These are phyloP conservation scores for Coniochaeta prunicola DNA, from an alignment of 2,329 filamentous ascomycete species.

Conservation along the genomic window DNA sequence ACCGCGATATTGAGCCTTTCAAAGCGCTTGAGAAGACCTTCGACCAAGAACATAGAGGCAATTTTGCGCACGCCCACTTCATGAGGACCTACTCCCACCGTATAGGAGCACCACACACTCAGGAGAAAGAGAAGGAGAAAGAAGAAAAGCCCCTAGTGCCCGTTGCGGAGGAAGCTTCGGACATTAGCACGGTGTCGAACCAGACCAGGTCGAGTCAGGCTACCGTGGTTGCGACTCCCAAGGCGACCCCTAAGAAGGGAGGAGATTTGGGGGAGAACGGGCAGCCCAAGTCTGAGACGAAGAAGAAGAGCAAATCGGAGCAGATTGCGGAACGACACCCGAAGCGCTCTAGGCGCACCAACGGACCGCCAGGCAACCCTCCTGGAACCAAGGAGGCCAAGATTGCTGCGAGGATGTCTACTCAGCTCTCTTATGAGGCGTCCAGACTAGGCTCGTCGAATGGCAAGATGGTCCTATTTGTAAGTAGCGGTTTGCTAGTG, in stretches of 20 bases:
- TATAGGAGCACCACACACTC: constrained; percentile 28
- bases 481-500: constrained; percentile 11
- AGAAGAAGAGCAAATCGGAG: constrained; percentile 28
- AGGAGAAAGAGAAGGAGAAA: constrained; percentile 13
- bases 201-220: constrained; percentile 3
- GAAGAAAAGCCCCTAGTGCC: constrained; percentile 19
- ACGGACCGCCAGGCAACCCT: constrained; percentile 27
- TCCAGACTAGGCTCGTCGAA: constrained; percentile 20
- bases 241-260: constrained; percentile 11
- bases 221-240: constrained; percentile 11
- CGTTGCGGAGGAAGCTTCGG: constrained; percentile 19
- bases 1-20: constrained; percentile 55
- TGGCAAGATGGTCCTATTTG: constrained; percentile 25
- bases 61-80: constrained; percentile 50
- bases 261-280: constrained; percentile 10
- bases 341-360: constrained; percentile 21
- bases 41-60: constrained; percentile 53
- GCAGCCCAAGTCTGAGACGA: constrained; percentile 16
- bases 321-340: constrained; percentile 28
- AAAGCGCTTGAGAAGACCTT: constrained; percentile 56
- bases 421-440: constrained; percentile 19
- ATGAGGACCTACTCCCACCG: constrained; percentile 54
- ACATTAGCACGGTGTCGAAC: constrained; percentile 8
- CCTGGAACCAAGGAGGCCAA: constrained; percentile 23
- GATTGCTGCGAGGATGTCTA: constrained; percentile 10